phyloP scores from a whole-genome alignment of 2,329 filamentous ascomycete genomes.

The Sporothrix schenckii region DNA sequence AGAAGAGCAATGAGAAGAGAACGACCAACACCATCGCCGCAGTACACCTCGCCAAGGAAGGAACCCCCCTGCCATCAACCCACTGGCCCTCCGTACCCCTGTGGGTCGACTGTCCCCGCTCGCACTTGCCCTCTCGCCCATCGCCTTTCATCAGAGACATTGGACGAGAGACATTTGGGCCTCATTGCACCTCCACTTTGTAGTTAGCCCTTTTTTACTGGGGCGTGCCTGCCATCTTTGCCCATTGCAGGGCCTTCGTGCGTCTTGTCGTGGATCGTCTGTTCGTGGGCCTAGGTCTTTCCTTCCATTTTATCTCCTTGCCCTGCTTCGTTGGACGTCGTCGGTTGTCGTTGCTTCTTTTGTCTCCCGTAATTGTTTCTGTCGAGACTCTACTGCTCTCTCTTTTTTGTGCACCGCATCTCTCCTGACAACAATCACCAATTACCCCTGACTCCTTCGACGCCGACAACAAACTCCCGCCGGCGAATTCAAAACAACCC shows the following conservation, averaged over 20 bases:
- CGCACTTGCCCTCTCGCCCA: background rate
- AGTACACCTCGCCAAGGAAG: background rate
- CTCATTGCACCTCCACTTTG: background rate
- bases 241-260: background rate
- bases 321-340: background rate
- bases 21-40: background rate
- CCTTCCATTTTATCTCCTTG: background rate
- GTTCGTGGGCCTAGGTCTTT: background rate
- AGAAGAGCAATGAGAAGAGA: too few species aligned
- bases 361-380: background rate
- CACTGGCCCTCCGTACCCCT: constrained; percentile 11
- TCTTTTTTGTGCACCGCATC: background rate
- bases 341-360: constrained; percentile 11
- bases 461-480: background rate
- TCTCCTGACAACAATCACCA: background rate
- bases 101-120: constrained; percentile 11
- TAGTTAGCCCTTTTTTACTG: constrained; percentile 18
- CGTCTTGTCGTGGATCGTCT: background rate
- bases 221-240: background rate
- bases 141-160: background rate
- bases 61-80: constrained; percentile 4
- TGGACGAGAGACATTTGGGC: background rate
- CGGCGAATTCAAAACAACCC: background rate
- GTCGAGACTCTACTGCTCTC: background rate
- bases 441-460: background rate